Evolutionary conservation across 352 stramenopile species (phyloP), one percentile per base, ranked within the genome.

Genomic region (Pilasporangium apinafurcum): DNA sequence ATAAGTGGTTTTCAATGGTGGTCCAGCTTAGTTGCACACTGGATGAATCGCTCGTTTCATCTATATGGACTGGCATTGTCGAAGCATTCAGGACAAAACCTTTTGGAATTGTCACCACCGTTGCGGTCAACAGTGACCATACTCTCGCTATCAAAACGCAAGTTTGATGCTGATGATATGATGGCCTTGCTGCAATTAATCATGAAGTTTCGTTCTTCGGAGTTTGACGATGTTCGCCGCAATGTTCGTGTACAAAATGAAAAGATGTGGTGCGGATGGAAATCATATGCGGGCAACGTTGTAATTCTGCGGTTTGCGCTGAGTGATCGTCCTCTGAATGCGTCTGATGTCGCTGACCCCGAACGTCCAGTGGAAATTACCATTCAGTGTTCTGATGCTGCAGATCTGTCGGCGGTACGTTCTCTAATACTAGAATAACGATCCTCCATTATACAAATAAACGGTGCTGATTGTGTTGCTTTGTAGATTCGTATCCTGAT

Each of bases 401-500:
- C 59, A 2, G 75, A 88, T 54, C 61, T 88, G 10, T 70, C 69
- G 26, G 68, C 67, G 42, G 75, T 86, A 66, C 24, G 68, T 58
- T 33, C 0, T 43, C 38, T 13, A 21, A 6, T 39, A 18, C 18
- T 38, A 8, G 26, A 25, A 28, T 18, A 25, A 36, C 25, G 25
- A 16, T 22, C n/a, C n/a, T 7, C 35, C 9, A 25, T 24, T 28
- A 1, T 37, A 13, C 7, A 16, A 5, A 8, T 10, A 24, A 13
- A 46, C 25, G 0, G 7, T 53, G n/a, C 21, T 14, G 30, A 10
- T 46, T 20, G 17, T 27, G 6, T 41, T 35, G 5, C 22, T 42
- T n/a, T 48, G 10, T 39, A 87, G 75, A 80, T 87, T 54, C 71
- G 75, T 59, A 65, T 62, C 13, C 48, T 83, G 21, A 34, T 83